Conservation (phyloP, 2,329 filamentous ascomycete genomes). For the Stylonectria norvegica region DNA sequence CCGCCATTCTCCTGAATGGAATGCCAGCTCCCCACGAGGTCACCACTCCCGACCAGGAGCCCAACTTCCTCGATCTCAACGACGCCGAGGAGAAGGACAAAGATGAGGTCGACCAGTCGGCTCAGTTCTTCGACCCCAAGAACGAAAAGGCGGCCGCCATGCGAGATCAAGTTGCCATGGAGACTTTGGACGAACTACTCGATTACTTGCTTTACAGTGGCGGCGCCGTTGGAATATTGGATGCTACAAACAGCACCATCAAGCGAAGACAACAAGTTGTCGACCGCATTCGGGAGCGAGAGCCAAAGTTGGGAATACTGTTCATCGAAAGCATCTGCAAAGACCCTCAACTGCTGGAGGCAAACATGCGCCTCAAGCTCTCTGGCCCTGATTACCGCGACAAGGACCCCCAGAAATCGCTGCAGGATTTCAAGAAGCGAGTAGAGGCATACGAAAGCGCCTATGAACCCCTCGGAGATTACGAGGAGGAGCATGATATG, state of each 20-base stretch:
- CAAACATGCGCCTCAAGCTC: conserved; percentile 95
- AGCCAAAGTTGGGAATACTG: conserved; percentile 84
- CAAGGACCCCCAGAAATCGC: conserved; percentile 80
- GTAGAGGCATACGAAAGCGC: conserved; percentile 92
- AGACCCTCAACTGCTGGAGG: conserved; percentile 79
- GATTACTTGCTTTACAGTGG: conserved; percentile 81
- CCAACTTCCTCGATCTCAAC: conserved; percentile 37
- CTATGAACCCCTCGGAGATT: conserved; percentile 85
- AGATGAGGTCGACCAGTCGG: conserved; percentile 75
- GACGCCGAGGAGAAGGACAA: conserved; percentile 22
- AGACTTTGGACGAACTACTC: conserved; percentile 86
- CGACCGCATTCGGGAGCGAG: conserved; percentile 74
- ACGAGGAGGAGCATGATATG: conserved; percentile 86
- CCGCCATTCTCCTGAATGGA: conserved; percentile 57
- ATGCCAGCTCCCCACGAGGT: conserved; percentile 33
- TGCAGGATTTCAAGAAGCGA: conserved; percentile 88
- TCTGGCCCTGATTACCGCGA: conserved; percentile 94
- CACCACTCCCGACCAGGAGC: conserved; percentile 33
- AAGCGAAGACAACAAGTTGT: conserved; percentile 80
- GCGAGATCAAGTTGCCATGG: conserved; percentile 86
- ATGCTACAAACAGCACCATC: conserved; percentile 95
- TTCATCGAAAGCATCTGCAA: conserved; percentile 95
- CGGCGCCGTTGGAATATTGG: conserved; percentile 89
- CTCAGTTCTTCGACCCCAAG: conserved; percentile 87
- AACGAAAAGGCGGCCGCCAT: conserved; percentile 80